Conservation (phyloP, 2,329 filamentous ascomycete species). For the Aureobasidium subglaciale region DNA sequence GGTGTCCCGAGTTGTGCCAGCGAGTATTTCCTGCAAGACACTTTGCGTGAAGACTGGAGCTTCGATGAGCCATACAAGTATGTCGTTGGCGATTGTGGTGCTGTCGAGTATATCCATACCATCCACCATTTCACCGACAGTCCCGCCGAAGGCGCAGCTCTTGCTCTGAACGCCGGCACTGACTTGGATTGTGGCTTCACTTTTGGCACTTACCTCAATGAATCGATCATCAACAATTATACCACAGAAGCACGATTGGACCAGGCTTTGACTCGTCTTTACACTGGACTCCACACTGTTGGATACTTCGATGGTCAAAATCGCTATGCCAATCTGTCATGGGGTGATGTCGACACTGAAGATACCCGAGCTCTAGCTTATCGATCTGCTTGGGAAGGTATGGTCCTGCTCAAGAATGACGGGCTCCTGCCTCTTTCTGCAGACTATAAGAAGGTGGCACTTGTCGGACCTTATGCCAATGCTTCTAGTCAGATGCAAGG, state of each 20-base stretch:
- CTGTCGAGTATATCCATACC: conserved; percentile 51
- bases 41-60: conserved; percentile 59
- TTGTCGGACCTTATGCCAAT: conserved; percentile 54
- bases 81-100: conserved; percentile 59
- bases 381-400: conserved; percentile 43
- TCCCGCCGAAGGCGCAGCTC: conserved; percentile 40
- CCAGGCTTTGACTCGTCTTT: conserved; percentile 46
- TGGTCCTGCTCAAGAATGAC: conserved; percentile 48
- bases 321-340: conserved; percentile 47
- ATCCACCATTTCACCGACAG: conserved; percentile 39
- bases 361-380: conserved; percentile 50
- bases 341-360: conserved; percentile 49
- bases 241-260: conserved; percentile 43
- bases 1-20: conserved; percentile 59
- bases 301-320: conserved; percentile 51
- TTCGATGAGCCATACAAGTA: conserved; percentile 56
- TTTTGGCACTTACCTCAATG: conserved; percentile 38
- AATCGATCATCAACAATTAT: conserved; percentile 31
- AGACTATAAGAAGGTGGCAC: conserved; percentile 39
- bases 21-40: conserved; percentile 53
- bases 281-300: conserved; percentile 46
- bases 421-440: conserved; percentile 38
- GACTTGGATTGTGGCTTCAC: conserved; percentile 47
- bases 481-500: conserved; percentile 52
- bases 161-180: conserved; percentile 44